These are phyloP conservation scores for Pestalotiopsis sp. DNA, from an alignment of 2,329 filamentous ascomycete species.

Conservation along the genomic window DNA sequence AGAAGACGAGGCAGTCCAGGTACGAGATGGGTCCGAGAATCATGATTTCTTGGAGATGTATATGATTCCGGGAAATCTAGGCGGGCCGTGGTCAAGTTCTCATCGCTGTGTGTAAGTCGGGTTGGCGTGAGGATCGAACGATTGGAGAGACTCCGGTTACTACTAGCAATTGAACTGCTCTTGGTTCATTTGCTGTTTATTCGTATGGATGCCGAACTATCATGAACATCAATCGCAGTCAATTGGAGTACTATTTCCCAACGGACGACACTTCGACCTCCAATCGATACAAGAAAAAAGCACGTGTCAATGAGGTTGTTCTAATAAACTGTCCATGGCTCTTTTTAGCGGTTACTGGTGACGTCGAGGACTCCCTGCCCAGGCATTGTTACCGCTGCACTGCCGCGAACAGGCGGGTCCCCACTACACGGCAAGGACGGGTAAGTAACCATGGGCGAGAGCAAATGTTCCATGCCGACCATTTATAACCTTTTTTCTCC, in stretches of 20 bases:
- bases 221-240: not conserved
- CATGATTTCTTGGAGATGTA: constrained; percentile 47
- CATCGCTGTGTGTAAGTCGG: not conserved
- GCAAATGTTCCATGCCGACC: no score
- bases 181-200: not conserved
- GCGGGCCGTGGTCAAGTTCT: not conserved
- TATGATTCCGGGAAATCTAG: not conserved
- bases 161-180: no score
- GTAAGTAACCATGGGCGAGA: no score
- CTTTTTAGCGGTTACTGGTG: not conserved
- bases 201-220: not conserved
- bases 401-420: not conserved
- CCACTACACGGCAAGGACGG: not conserved
- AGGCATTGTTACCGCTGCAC: not conserved
- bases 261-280: not conserved
- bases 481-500: no score
- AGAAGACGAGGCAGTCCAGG: constrained; percentile 74
- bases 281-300: not conserved
- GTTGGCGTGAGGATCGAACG: not conserved
- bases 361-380: not conserved
- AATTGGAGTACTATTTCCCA: not conserved
- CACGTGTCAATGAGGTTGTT: not conserved
- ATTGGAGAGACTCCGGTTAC: not conserved
- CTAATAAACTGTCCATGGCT: not conserved
- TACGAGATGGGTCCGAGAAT: constrained; percentile 74